Evolutionary conservation across 116 monocot species (phyloP), one percentile per base, ranked within the genome.

Genomic region (Cymodocea nodosa): DNA sequence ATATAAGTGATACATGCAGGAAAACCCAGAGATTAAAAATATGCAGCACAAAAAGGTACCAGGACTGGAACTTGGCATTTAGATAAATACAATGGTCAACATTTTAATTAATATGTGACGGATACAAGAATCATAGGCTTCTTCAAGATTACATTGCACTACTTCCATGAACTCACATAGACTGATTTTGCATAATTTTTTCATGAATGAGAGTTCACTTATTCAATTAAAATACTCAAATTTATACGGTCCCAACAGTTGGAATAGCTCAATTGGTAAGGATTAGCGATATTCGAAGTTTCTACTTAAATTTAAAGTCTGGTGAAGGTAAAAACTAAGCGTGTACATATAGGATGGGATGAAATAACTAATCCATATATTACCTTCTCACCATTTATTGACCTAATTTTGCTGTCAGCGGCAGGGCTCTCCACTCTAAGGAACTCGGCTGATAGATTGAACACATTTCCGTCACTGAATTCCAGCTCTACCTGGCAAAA

Each of bases 371-470:
- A 44, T 44, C 44, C 44, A 44, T 7, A 44, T 8, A 44, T 56
- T 59, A 61, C 95, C 95, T 97, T 90, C 66, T 90, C 95, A 66
- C 91, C 87, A 35, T 79, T 79, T 12, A 90, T 35, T 15, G 91
- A 80, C 74, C 85, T 85, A 61, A 90, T 80, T 71, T 97, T 97
- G 74, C 95, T 85, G 75, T 97, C 85, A 56, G 75, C 95, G 51
- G 95, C 87, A 62, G 95, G 95, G 69, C 95, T 97, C 59, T 87
- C 57, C 59, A 97, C 76, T 74, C 95, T 77, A 35, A 97, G 85
- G 66, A 81, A 97, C 62, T 97, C 95, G 12, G 95, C 81, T 35
- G 95, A 83, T 8, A 97, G 75, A 62, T 79, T 70, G 64, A 80
- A 90, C 30, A 51, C 55, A 76, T 67, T 73, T 35, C 90, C 85